phyloP scores from a whole-genome alignment of 2,329 filamentous ascomycete genomes.

The Fusarium concolor region DNA sequence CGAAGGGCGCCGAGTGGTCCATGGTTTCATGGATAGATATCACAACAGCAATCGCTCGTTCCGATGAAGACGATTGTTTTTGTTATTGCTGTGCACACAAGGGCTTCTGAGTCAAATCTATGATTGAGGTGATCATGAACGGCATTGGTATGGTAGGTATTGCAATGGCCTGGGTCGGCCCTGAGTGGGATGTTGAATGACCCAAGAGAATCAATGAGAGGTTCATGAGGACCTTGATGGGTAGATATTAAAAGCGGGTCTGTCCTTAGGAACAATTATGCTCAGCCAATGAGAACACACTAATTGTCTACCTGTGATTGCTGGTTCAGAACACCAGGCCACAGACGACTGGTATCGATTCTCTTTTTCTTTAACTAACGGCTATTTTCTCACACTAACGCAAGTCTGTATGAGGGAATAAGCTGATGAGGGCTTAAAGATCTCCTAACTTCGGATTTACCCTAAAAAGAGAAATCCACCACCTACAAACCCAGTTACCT shows the following conservation, averaged over 20 bases:
- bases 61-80: conserved; percentile 11
- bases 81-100: conserved; percentile 3
- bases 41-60: conserved; percentile 19
- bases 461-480: background rate
- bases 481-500: background rate
- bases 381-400: conserved; percentile 4
- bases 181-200: conserved; percentile 37
- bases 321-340: background rate
- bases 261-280: background rate
- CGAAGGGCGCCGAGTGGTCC: conserved; percentile 41
- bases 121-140: conserved; percentile 14
- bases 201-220: conserved; percentile 23
- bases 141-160: conserved; percentile 21
- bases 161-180: conserved; percentile 20
- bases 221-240: conserved; percentile 48
- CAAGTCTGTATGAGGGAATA: background rate
- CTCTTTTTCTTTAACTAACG: background rate
- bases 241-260: conserved; percentile 13
- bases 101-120: conserved; percentile 2
- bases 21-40: conserved; percentile 26
- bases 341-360: conserved; percentile 4
- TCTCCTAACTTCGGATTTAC: background rate
- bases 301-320: conserved; percentile 16
- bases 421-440: background rate
- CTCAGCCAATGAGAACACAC: conserved; percentile 26